A percentile compares a stretch with the other conserved stretches of the same genome.
These are phyloP conservation scores for Rhynchospora tenuis DNA, from an alignment of 176 grass and related monocot species.

Conservation along the genomic window DNA sequence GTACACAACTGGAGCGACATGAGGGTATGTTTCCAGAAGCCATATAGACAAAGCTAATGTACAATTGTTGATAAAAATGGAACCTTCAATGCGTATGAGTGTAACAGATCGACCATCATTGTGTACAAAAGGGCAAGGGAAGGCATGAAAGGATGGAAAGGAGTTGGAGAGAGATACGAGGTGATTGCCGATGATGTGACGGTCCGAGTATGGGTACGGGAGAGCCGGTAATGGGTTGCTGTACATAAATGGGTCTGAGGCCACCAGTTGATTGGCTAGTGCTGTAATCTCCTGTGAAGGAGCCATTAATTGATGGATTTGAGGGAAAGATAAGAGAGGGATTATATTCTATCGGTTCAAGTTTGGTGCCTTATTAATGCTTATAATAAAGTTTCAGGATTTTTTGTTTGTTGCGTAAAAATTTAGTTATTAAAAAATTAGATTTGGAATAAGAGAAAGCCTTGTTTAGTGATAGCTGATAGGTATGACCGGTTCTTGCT, in stretches of 20 bases:
- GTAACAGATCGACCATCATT: constrained; percentile 6
- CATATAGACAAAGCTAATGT: constrained; percentile 8
- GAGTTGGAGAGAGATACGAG: constrained; percentile 16
- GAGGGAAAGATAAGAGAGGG: background rate
- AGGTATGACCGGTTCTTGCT: background rate
- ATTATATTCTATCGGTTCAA: background rate
- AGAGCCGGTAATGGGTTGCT: background rate
- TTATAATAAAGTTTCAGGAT: background rate
- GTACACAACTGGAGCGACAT: background rate
- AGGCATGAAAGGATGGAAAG: constrained; percentile 17
- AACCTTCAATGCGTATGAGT: constrained; percentile 17
- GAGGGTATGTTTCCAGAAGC: constrained; percentile 17
- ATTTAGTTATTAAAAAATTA: background rate
- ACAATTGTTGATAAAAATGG: background rate
- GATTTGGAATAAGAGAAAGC: no score
- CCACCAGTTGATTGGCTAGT: background rate
- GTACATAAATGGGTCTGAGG: background rate
- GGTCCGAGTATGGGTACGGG: background rate
- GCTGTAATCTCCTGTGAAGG: background rate
- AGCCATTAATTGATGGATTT: background rate
- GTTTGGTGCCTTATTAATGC: background rate
- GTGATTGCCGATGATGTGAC: background rate
- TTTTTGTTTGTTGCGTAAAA: background rate
- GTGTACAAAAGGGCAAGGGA: background rate
- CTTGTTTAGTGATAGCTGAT: no score